Evolutionary conservation across 2,329 filamentous ascomycete genomes (phyloP), one percentile per base, ranked within the genome.

Genomic region (Rutstroemia sp.): DNA sequence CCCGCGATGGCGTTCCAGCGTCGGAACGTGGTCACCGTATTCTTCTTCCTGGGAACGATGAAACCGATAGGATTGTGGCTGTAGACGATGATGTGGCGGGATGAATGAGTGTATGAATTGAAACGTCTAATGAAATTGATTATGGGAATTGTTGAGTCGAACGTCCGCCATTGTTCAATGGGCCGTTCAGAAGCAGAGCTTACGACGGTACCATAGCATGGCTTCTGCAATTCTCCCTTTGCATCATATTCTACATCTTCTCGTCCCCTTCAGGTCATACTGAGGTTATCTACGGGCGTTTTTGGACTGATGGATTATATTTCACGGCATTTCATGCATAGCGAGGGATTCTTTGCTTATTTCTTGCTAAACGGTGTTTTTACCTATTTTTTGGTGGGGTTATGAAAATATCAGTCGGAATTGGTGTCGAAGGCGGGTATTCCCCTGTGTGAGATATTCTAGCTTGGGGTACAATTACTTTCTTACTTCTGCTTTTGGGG

Each of bases 11-110:
- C 53, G 82, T 90, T 58, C 82, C 89, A 3, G 79, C 83, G 16
- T 84, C 87, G 61, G 82, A 92, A 64, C 83, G 92, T 46, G 92
- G 92, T 45, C 84, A 83, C 64, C 85, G 92, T 48, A 91, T 92
- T 56, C 72, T 87, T n/a, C 58, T 68, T 4, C 57, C 58, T 47
- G 58, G 61, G 21, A 51, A 46, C 25, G 51, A 60, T 37, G 61
- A 64, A 44, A 58, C 60, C 19, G 54, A 52, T 34, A 51, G 48
- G 48, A 12, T 55, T 16, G 39, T 51, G 37, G 46, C 42, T 41
- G 53, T 49, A 39, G 38, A 27, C 10, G 47, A 49, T 10, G 38
- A 44, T 44, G 50, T 51, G 34, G 52, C 38, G 9, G 34, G 23
- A 45, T 48, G 38, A 54, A 23, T 19, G 50, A 57, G 39, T 38